Evolutionary conservation across 2,329 filamentous ascomycete species (phyloP), one percentile per base, ranked within the genome.

Genomic region (Fusarium sp.): DNA sequence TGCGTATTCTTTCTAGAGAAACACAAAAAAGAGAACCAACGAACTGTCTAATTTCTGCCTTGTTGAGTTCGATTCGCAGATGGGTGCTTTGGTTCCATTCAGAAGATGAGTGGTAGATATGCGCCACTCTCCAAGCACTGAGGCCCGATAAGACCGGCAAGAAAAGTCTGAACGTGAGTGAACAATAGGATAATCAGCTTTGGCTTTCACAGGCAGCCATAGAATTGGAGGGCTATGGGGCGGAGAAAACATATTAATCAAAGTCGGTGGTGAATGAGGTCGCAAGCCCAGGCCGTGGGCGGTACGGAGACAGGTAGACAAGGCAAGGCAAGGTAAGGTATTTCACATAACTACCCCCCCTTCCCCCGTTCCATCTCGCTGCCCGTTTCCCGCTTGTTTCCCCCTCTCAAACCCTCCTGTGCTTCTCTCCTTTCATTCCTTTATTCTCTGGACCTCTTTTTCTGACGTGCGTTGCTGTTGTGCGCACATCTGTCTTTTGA

Each of bases 321-420:
- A 55, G 48, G 59, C 14, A 60, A 60, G 55, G 69, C 51, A 69
- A 67, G 64, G 68, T 62, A 71, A 65, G 61, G 72, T 75, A 72
- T 74, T 74, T 76, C 77, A 76, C 76, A 78, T 78, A 79, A 76
- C 75, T 78, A 74, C 73, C 76, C 75, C 33, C 75, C 75, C 74
- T 73, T 74, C 71, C 76, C 77, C 76, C 76, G 71, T 75, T 74
- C 71, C 68, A 71, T 75, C 64, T 74, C 67, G 58, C 68, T 67
- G 64, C 71, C 72, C 68, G 61, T 67, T 75, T 74, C 66, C 71
- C 60, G 68, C 69, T 64, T 60, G 64, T 72, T 75, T 73, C 48
- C 67, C 62, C 63, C 62, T 74, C 65, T 71, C 57, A 54, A 62
- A 56, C 56, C 41, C 51, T 65, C 49, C 33, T 62, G 43, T 62